Conservation (phyloP, 2,329 filamentous ascomycete genomes). For the Colletotrichum sojae region DNA sequence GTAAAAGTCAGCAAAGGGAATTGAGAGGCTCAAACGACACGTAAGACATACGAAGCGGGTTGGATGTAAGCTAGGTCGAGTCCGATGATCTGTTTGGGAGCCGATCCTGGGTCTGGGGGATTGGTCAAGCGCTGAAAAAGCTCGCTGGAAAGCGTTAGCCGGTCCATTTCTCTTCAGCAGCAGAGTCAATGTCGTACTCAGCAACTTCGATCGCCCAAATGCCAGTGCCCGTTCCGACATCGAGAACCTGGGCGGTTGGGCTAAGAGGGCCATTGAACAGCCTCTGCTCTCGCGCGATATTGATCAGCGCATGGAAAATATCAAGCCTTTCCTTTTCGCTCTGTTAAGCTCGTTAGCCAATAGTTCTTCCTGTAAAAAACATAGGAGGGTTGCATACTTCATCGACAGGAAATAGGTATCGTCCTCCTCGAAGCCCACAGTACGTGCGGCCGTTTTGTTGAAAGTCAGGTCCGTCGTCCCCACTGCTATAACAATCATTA, state of each 20-base stretch:
- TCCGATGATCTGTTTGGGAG: slow-evolving; percentile 48
- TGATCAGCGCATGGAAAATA: slow-evolving; percentile 84
- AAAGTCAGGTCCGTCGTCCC: slow-evolving; percentile 52
- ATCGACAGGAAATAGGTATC: slow-evolving; percentile 85
- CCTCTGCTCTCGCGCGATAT: slow-evolving; percentile 69
- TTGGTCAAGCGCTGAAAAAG: slow-evolving; percentile 35
- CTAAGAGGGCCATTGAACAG: slow-evolving; percentile 42
- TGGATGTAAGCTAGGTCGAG: slow-evolving; percentile 59
- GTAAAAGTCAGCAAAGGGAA: slow-evolving; percentile 16
- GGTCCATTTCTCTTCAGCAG: background rate
- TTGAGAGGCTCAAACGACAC: background rate
- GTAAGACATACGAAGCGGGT: slow-evolving; percentile 55
- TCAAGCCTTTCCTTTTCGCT: slow-evolving; percentile 84
- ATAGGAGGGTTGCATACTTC: slow-evolving; percentile 64
- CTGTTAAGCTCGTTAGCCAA: slow-evolving; percentile 53
- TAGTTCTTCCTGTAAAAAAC: background rate
- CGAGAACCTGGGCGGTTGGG: slow-evolving; percentile 62
- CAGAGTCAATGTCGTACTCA: slow-evolving; percentile 66
- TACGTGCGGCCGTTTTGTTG: slow-evolving; percentile 79
- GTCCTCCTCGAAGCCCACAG: slow-evolving; percentile 75
- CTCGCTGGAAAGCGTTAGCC: slow-evolving; percentile 26
- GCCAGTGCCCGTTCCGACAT: slow-evolving; percentile 88
- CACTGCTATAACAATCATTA: slow-evolving; percentile 11
- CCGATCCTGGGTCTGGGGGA: slow-evolving; percentile 38
- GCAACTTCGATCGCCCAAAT: slow-evolving; percentile 94